These are phyloP conservation scores for Pisolithus microcarpus DNA, from an alignment of 768 basidiomycete species.

Conservation along the genomic window DNA sequence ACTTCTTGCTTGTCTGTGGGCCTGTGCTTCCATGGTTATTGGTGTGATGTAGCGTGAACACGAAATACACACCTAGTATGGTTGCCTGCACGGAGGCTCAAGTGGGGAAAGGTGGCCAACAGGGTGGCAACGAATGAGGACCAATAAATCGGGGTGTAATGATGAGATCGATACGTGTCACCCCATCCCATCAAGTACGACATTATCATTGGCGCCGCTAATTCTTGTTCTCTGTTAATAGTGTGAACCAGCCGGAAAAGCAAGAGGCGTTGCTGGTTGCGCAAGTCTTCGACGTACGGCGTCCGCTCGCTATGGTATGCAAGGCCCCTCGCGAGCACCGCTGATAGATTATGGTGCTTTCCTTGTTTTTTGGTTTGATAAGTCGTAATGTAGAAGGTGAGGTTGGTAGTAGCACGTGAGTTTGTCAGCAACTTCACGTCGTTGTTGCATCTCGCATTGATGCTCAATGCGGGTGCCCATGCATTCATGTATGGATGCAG, in stretches of 20 bases:
- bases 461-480: too few species aligned
- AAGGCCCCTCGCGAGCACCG: constrained; percentile 26
- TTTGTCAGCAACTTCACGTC: constrained; percentile 36
- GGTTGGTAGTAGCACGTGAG: constrained; percentile 25
- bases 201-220: constrained; percentile 32
- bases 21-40: too few species aligned
- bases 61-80: too few species aligned
- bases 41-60: too few species aligned
- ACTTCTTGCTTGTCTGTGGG: too few species aligned
- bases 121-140: constrained; percentile 14
- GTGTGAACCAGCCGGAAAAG: constrained; percentile 27
- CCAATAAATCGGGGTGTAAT: constrained; percentile 32
- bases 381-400: constrained; percentile 27
- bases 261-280: constrained; percentile 21
- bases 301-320: constrained; percentile 21
- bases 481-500: too few species aligned
- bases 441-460: constrained; percentile 30
- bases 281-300: constrained; percentile 7
- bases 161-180: constrained; percentile 30
- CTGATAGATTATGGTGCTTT: constrained; percentile 27
- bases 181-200: constrained; percentile 41
- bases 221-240: constrained; percentile 33
- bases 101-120: background rate
- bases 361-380: constrained; percentile 32
- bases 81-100: background rate